Conservation (phyloP, 768 basidiomycete species). For the Phaeolepiota aurea region DNA sequence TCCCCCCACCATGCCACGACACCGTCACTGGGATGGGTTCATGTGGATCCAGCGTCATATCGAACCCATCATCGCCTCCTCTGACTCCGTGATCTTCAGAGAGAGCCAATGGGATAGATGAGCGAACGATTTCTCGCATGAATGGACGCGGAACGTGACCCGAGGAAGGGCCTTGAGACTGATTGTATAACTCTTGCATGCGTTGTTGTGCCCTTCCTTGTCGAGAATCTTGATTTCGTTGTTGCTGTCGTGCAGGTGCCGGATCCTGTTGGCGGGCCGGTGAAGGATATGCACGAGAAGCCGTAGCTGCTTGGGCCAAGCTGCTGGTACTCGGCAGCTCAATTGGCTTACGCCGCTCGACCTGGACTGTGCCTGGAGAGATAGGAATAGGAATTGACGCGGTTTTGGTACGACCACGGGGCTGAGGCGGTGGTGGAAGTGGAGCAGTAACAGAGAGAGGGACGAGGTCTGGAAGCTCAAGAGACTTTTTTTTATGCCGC, state of each 20-base stretch:
- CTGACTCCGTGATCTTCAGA: conserved; percentile 14
- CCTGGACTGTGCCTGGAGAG: conserved; percentile 13
- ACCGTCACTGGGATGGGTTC: conserved; percentile 42
- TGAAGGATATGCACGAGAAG: conserved; percentile 17
- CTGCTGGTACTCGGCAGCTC: neutral
- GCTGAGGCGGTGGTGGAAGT: conserved; percentile 6
- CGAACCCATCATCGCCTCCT: conserved; percentile 7
- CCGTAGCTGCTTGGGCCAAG: neutral
- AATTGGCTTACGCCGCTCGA: neutral
- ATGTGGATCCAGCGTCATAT: conserved; percentile 9
- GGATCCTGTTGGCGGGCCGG: conserved; percentile 7
- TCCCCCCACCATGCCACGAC: conserved; percentile 59
- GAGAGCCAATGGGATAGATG: conserved; percentile 53
- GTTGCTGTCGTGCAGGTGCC: conserved; percentile 7
- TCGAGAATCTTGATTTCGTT: conserved; percentile 9
- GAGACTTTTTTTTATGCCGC: conserved; percentile 60
- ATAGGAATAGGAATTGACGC: conserved; percentile 32
- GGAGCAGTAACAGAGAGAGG: conserved; percentile 20
- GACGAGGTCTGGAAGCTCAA: conserved; percentile 69
- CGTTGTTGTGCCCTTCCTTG: conserved; percentile 24
- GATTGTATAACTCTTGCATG: conserved; percentile 38
- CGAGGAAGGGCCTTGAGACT: conserved; percentile 13
- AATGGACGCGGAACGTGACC: conserved; percentile 21
- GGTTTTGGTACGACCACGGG: conserved; percentile 18
- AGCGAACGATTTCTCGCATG: conserved; percentile 50